phyloP scores from a whole-genome alignment of 2,329 filamentous ascomycete species.

The Pseudogymnoascus sp. region DNA sequence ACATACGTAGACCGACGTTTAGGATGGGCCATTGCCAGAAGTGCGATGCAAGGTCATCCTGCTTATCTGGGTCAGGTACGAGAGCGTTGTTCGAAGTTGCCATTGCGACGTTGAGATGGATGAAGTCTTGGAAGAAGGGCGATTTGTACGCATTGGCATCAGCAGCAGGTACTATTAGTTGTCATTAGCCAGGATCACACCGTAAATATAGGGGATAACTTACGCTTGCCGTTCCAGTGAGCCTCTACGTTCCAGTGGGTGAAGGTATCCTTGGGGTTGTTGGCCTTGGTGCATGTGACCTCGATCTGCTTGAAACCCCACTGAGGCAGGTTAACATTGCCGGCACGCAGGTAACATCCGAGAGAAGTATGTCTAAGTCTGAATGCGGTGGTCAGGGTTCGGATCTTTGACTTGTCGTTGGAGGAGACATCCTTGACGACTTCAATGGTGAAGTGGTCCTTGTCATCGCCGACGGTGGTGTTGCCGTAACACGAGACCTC shows the following conservation, averaged over 20 bases:
- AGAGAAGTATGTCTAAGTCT: constrained; percentile 73
- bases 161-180: constrained; percentile 63
- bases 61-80: constrained; percentile 95
- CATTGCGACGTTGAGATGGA: constrained; percentile 98
- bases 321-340: constrained; percentile 91
- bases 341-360: constrained; percentile 89
- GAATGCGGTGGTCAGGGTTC: constrained; percentile 90
- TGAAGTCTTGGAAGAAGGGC: constrained; percentile 94
- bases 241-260: constrained; percentile 99
- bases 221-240: constrained; percentile 87
- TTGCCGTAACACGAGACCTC: constrained; percentile 98
- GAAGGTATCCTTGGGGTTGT: constrained; percentile 86
- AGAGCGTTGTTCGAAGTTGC: constrained; percentile 99
- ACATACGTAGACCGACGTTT: constrained; percentile 94
- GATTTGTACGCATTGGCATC: constrained; percentile 92
- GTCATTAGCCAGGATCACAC: constrained; percentile 23
- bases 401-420: constrained; percentile 67
- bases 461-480: constrained; percentile 87
- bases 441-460: constrained; percentile 95
- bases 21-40: constrained; percentile 99
- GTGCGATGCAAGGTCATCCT: constrained; percentile 90
- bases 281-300: constrained; percentile 86
- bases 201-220: constrained; percentile 32
- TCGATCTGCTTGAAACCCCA: constrained; percentile 99
- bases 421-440: constrained; percentile 81